phyloP scores from a whole-genome alignment of 2,329 filamentous ascomycete species.

The Hypoxylon sp. region DNA sequence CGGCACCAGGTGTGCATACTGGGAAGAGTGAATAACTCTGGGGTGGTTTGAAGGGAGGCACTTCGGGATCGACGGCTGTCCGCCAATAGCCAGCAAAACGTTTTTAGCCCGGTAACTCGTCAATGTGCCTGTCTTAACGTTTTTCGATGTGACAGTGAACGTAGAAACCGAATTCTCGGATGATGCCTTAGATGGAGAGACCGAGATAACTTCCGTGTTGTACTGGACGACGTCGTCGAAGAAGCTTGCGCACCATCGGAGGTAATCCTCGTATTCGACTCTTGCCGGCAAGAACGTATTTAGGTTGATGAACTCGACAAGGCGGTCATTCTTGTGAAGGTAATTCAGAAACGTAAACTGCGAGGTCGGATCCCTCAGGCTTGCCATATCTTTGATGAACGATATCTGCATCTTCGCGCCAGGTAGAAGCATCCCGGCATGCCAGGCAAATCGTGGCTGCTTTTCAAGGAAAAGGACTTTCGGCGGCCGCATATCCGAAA shows the following conservation, averaged over 20 bases:
- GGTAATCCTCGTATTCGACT: conserved; percentile 93
- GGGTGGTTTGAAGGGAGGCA: conserved; percentile 77
- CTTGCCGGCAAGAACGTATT: conserved; percentile 88
- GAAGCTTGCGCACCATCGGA: conserved; percentile 88
- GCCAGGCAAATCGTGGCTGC: conserved; percentile 88
- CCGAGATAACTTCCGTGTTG: conserved; percentile 78
- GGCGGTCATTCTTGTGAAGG: conserved; percentile 81
- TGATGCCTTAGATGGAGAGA: conserved; percentile 70
- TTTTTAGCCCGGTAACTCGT: conserved; percentile 71
- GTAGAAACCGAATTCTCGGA: conserved; percentile 65
- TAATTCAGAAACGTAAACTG: conserved; percentile 98
- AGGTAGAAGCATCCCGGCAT: conserved; percentile 93
- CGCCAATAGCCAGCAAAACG: conserved; percentile 71
- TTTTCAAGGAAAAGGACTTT: conserved; percentile 90
- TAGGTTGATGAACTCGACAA: conserved; percentile 92
- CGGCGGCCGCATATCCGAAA: conserved; percentile 61
- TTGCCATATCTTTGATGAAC: conserved; percentile 96
- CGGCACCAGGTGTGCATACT: conserved; percentile 77
- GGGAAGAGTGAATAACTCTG: conserved; percentile 87
- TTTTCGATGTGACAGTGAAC: conserved; percentile 76
- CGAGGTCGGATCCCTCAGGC: conserved; percentile 86
- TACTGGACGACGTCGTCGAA: conserved; percentile 83
- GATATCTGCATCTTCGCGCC: conserved; percentile 98
- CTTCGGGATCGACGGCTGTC: conserved; percentile 76
- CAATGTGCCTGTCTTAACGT: conserved; percentile 67